These are phyloP conservation scores for Zopfia rhizophila DNA, from an alignment of 2,329 filamentous ascomycete genomes.

Conservation along the genomic window DNA sequence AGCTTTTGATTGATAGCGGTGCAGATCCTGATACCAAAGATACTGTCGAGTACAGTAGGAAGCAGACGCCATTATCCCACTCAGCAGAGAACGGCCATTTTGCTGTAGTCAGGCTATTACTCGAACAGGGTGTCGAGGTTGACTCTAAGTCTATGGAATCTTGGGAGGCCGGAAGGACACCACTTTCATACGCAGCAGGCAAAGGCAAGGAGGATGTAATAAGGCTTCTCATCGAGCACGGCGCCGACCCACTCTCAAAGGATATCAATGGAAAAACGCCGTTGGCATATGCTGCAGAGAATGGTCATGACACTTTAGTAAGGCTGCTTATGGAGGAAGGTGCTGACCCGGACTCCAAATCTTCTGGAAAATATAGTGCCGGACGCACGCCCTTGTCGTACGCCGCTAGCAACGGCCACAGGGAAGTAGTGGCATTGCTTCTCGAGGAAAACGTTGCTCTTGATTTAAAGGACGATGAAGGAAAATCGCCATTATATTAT, in stretches of 20 bases:
- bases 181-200: slow-evolving; percentile 3
- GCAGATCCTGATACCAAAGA: slow-evolving; percentile 2
- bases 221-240: background rate
- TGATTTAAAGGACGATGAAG: background rate
- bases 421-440: background rate
- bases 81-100: too few relatives aligned
- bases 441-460: background rate
- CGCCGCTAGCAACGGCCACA: background rate
- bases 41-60: too few relatives aligned
- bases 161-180: background rate
- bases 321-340: slow-evolving; percentile 1
- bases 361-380: background rate
- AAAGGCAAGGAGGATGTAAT: slow-evolving; percentile 3
- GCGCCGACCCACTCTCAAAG: slow-evolving; percentile 1
- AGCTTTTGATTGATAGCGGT: background rate
- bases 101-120: too few relatives aligned
- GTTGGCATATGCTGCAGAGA: background rate
- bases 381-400: slow-evolving; percentile 6
- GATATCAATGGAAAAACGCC: background rate
- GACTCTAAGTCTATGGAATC: too few relatives aligned
- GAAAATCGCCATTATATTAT: slow-evolving; percentile 3
- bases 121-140: too few relatives aligned
- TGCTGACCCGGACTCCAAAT: slow-evolving; percentile 1
- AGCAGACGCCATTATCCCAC: too few relatives aligned
- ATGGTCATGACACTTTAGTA: background rate